phyloP scores from a whole-genome alignment of 164 flowering plant species.

The Vitis cinerea region DNA sequence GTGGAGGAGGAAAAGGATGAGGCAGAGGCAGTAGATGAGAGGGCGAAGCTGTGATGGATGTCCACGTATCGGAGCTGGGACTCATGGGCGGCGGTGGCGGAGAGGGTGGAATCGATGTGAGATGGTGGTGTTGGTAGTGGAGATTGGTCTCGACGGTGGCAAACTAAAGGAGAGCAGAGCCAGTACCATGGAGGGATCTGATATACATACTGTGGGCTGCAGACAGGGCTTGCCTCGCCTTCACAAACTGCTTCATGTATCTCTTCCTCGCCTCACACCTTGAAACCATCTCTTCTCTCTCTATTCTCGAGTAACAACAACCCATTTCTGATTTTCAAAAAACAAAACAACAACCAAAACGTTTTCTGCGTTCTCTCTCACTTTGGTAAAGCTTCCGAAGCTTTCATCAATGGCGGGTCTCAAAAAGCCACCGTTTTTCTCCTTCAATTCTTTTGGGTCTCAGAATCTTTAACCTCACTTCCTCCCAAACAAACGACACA shows the following conservation, averaged over 20 bases:
- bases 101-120: no score
- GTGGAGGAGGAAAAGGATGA: conserved; percentile 16
- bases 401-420: conserved; percentile 9
- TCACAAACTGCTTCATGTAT: conserved; percentile 85
- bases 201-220: conserved; percentile 69
- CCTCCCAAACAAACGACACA: background rate
- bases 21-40: conserved; percentile 32
- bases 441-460: background rate
- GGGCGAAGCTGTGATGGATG: conserved; percentile 44
- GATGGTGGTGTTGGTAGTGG: conserved; percentile 32
- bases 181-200: conserved; percentile 71
- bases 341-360: no score
- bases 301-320: conserved; percentile 65
- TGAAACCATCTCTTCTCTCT: conserved; percentile 72
- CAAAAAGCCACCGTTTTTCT: background rate
- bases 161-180: conserved; percentile 84
- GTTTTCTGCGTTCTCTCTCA: conserved; percentile 1
- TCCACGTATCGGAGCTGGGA: conserved; percentile 46
- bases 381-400: background rate
- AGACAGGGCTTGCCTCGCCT: conserved; percentile 71
- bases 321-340: no score
- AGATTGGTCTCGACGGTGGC: conserved; percentile 56
- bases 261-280: conserved; percentile 81
- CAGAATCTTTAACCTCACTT: background rate
- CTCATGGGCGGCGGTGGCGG: conserved; percentile 43